Evolutionary conservation across 2,329 filamentous ascomycete species (phyloP).

Genomic region (Metarhizium rileyi): DNA sequence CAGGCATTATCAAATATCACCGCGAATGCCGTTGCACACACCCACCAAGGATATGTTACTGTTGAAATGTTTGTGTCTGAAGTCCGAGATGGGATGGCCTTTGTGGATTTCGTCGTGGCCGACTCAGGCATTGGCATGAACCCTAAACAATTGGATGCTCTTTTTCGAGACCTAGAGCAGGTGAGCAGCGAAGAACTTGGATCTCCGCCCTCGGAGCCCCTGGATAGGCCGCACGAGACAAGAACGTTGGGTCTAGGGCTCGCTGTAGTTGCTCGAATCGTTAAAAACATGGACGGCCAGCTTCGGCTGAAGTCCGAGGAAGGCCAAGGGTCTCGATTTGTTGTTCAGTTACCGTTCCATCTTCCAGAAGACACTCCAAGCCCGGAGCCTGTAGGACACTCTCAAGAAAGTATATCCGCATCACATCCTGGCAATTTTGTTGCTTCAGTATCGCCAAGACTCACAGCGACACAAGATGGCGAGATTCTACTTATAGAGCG

Average conservation of each 20-base stretch:
- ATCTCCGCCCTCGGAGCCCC: constrained; percentile 13
- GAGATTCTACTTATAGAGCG: constrained; percentile 56
- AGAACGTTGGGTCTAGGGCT: constrained; percentile 67
- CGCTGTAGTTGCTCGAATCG: constrained; percentile 76
- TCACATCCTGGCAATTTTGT: constrained; percentile 8
- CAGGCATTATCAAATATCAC: constrained; percentile 76
- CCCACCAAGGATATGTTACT: constrained; percentile 53
- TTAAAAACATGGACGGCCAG: constrained; percentile 87
- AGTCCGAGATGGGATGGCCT: constrained; percentile 41
- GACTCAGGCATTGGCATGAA: constrained; percentile 71
- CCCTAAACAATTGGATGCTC: constrained; percentile 44
- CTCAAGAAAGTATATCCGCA: background rate
- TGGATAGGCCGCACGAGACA: constrained; percentile 20
- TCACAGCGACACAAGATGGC: constrained; percentile 26
- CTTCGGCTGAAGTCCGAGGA: constrained; percentile 74
- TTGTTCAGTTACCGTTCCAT: constrained; percentile 68
- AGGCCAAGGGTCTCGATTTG: constrained; percentile 73
- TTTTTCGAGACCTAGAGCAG: constrained; percentile 51
- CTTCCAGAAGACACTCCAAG: constrained; percentile 36
- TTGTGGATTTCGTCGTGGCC: constrained; percentile 64
- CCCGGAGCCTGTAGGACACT: constrained; percentile 9
- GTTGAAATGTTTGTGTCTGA: constrained; percentile 60
- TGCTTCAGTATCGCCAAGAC: constrained; percentile 13
- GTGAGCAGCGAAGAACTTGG: constrained; percentile 38
- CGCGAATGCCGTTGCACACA: constrained; percentile 78